Conservation (phyloP, 2,329 filamentous ascomycete species). For the Penicillium italicum region DNA sequence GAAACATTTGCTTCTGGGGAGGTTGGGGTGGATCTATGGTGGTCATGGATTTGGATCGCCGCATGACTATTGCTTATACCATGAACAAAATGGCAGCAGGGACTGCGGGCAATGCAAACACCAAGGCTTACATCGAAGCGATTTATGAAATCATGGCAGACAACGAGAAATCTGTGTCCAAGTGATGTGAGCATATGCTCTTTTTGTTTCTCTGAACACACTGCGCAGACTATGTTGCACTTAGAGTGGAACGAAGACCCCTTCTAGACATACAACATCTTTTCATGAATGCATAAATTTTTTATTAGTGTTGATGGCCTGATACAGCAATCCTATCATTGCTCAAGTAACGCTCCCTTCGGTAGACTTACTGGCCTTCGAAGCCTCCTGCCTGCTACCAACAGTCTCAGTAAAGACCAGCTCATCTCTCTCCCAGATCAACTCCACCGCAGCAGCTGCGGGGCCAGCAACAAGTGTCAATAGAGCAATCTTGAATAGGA, state of each 20-base stretch:
- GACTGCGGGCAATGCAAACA: slow-evolving; percentile 29
- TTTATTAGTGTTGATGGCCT: neutral
- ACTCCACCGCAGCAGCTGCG: slow-evolving; percentile 42
- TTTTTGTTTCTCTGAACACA: neutral
- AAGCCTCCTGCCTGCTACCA: slow-evolving; percentile 31
- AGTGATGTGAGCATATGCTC: neutral
- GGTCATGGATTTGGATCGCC: slow-evolving; percentile 44
- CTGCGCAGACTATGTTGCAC: neutral
- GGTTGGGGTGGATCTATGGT: slow-evolving; percentile 47
- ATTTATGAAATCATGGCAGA: slow-evolving; percentile 29
- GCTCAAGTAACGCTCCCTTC: neutral
- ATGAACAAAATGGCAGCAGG: slow-evolving; percentile 47
- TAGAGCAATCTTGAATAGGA: slow-evolving; percentile 35
- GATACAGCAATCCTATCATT: neutral
- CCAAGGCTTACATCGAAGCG: slow-evolving; percentile 30
- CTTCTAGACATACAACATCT: no score
- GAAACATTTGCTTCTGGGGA: slow-evolving; percentile 42
- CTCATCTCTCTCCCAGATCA: slow-evolving; percentile 52
- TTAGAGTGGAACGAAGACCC: neutral
- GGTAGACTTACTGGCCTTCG: slow-evolving; percentile 28
- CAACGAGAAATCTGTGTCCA: neutral
- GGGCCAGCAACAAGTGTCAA: slow-evolving; percentile 44
- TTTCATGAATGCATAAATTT: neutral
- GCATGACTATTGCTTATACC: slow-evolving; percentile 44
- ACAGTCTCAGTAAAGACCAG: slow-evolving; percentile 37